These are phyloP conservation scores for Alternaria dauci DNA, from an alignment of 2,329 filamentous ascomycete genomes.

Conservation along the genomic window DNA sequence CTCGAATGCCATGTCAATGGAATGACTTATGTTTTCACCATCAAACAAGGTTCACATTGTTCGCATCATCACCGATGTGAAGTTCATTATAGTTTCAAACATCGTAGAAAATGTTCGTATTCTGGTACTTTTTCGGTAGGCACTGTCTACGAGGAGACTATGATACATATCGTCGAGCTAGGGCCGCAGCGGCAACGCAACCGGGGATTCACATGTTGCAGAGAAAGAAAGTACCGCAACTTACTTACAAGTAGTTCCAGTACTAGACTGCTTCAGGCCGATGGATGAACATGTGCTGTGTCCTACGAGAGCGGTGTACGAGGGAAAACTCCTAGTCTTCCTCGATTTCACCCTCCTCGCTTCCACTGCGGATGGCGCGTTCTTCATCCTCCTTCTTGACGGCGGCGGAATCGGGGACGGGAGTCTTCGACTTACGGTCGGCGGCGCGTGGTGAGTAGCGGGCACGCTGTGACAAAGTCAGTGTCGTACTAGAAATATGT, in stretches of 20 bases:
- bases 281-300: neutral
- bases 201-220: neutral
- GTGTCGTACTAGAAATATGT: slow-evolving; percentile 8
- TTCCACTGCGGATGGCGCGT: slow-evolving; percentile 78
- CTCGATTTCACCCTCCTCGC: slow-evolving; percentile 98
- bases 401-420: slow-evolving; percentile 44
- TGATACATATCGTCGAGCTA: neutral
- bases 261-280: neutral
- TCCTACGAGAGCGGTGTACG: slow-evolving; percentile 9
- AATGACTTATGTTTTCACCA: neutral
- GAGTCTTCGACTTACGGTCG: slow-evolving; percentile 67
- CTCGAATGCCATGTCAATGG: too few relatives aligned
- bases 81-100: neutral
- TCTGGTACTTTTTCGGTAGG: neutral
- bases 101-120: neutral
- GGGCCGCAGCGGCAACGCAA: neutral
- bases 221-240: slow-evolving; percentile 3
- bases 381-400: slow-evolving; percentile 63
- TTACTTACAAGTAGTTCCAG: slow-evolving; percentile 15
- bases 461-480: slow-evolving; percentile 43
- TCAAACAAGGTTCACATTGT: neutral
- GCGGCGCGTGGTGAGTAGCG: slow-evolving; percentile 64
- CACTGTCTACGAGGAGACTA: slow-evolving; percentile 2
- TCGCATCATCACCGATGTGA: neutral
- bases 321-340: slow-evolving; percentile 62